Percentiles rank a stretch among this genome's conserved stretches.
phyloP scores from a whole-genome alignment of 805 yeast genomes.

The Wickerhamiella sorbophila region DNA sequence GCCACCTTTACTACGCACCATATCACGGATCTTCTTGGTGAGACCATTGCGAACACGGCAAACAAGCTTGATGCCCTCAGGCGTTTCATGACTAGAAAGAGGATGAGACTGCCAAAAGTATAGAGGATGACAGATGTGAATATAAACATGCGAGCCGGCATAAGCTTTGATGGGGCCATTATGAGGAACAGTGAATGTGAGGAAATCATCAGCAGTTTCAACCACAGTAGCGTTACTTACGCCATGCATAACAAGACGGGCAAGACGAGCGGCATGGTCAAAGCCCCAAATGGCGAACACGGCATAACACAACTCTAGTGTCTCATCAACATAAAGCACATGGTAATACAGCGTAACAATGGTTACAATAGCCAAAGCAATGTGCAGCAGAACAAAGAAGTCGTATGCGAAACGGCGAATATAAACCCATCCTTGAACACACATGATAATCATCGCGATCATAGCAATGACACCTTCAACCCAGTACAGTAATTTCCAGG shows the following conservation, averaged over 20 bases:
- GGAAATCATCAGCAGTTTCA: constrained; percentile 21
- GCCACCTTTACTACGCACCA: constrained; percentile 20
- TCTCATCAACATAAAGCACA: constrained; percentile 29
- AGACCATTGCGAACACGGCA: constrained; percentile 33
- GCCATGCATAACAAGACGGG: constrained; percentile 27
- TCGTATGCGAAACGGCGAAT: constrained; percentile 33
- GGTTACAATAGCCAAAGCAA: constrained; percentile 38
- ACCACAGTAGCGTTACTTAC: constrained; percentile 18
- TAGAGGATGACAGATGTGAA: constrained; percentile 33
- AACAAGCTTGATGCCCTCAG: constrained; percentile 6
- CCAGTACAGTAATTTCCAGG: constrained; percentile 13
- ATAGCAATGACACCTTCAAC: constrained; percentile 20
- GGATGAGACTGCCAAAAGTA: constrained; percentile 60
- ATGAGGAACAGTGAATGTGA: constrained; percentile 31
- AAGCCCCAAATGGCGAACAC: constrained; percentile 51
- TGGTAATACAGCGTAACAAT: constrained; percentile 47
- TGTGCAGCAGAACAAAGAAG: constrained; percentile 41
- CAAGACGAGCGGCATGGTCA: constrained; percentile 45
- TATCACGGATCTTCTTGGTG: constrained; percentile 31
- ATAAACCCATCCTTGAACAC: constrained; percentile 24
- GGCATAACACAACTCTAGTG: constrained; percentile 37
- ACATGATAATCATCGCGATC: constrained; percentile 22
- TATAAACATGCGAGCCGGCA: constrained; percentile 39
- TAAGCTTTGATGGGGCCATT: constrained; percentile 13
- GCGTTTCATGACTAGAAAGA: constrained; percentile 30